phyloP scores from a whole-genome alignment of 495 filamentous ascomycete genomes.

The Xylaria longipes region DNA sequence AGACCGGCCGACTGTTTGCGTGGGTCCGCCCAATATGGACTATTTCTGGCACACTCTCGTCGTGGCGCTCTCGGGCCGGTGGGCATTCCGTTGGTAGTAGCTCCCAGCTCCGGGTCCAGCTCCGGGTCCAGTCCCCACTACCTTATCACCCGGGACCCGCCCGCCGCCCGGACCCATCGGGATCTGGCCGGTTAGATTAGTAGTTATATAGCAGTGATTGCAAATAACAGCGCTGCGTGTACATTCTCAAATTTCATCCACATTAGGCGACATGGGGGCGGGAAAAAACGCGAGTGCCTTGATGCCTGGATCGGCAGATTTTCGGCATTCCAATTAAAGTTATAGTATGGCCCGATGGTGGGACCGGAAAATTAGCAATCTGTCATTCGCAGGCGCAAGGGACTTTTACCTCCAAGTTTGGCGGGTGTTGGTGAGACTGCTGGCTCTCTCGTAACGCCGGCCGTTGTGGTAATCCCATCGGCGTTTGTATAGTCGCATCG shows the following conservation, averaged over 20 bases:
- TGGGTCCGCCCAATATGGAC: slow-evolving; percentile 20
- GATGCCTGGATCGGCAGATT: slow-evolving; percentile 2
- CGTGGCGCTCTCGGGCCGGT: neutral
- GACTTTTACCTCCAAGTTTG: neutral
- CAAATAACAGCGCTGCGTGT: neutral
- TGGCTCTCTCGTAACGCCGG: neutral
- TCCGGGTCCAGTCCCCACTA: neutral
- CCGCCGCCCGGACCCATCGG: neutral
- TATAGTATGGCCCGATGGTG: neutral
- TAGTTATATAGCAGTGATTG: neutral
- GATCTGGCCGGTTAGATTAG: neutral
- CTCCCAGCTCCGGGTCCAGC: neutral
- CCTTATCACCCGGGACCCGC: neutral
- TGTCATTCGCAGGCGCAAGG: neutral
- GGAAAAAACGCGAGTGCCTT: slow-evolving; percentile 3
- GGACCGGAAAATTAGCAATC: neutral
- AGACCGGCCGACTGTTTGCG: slow-evolving; percentile 7
- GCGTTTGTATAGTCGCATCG: neutral
- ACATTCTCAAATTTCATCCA: slow-evolving; percentile 1
- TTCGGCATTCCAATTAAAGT: neutral
- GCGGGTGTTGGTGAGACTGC: neutral
- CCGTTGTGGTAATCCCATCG: neutral
- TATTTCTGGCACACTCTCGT: slow-evolving; percentile 22
- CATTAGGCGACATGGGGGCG: neutral
- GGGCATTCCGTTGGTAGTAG: slow-evolving; percentile 1